Base-by-base conservation (phyloP, 2,329 filamentous ascomycete species). In the Emmonsiellopsis sp. region DNA sequence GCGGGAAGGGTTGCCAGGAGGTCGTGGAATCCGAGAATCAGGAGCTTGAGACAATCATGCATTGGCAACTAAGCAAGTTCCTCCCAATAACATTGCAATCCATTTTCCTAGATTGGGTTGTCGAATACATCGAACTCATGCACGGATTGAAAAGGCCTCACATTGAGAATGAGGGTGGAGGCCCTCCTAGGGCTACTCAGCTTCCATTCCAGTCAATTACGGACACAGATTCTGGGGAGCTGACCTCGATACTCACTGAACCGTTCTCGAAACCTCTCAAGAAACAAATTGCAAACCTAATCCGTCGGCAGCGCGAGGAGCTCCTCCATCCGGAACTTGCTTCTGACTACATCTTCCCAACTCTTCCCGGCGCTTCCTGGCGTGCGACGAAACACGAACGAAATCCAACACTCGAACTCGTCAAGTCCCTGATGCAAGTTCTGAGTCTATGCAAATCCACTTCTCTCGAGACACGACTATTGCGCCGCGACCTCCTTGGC, bases 121-220 rank as follows among this genome's bases (percentile, higher is more conserved):
- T 95, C 11, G 89, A 95, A 66, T 98, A 96, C 69, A 87, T 98
- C 60, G 84, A 95, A 60, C 78, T 96, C 52, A 96, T 98, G 91
- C 91, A 96, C 64, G 74, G 77, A 10, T 78, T 91, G 57, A 98
- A 97, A 70, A 82, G 84, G 5, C 85, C 87, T 37, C 70, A 57
- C 62, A 57, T 57, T 51, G 55, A 74, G 73, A 11, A 84, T 77
- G 31, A 79, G 75, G 45, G 79, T 77, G 16, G 73, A 79, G 54
- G 87, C 3, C 77, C 74, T 2, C 76, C 77, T 13, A 73, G 82
- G 47, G 66, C 75, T 11, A 85, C 82, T 5, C 86, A 86, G 59
- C 75, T 85, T 7, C 79, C 81, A 11, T 74, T 81, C 32, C 74
- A 80, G 52, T 73, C 72, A 13, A 70, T 80, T 32, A 73, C 77